A percentile compares a stretch with the other conserved stretches of the same genome.
Conservation (phyloP, 768 basidiomycete species). For the Suillus variegatus region DNA sequence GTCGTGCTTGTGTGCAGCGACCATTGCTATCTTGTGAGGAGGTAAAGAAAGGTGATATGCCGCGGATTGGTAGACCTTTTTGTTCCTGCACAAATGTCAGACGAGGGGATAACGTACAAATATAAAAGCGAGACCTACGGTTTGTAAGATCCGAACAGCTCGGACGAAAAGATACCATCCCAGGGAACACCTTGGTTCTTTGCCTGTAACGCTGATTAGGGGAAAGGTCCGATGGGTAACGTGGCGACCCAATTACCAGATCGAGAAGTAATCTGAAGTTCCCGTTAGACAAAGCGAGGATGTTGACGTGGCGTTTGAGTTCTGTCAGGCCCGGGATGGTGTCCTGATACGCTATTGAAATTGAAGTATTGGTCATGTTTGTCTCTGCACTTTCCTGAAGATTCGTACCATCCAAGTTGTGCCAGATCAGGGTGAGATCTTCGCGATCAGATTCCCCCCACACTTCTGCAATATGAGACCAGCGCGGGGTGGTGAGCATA, state of each 20-base stretch:
- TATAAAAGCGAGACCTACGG: constrained; percentile 45
- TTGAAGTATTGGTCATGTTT: background rate
- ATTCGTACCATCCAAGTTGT: constrained; percentile 50
- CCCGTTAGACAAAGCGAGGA: constrained; percentile 63
- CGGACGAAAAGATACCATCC: constrained; percentile 63
- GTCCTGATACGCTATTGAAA: constrained; percentile 56
- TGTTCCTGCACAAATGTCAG: constrained; percentile 33
- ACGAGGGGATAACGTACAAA: background rate
- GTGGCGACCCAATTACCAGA: constrained; percentile 41
- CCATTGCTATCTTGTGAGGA: constrained; percentile 58
- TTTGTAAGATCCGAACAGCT: constrained; percentile 64
- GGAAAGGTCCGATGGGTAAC: background rate
- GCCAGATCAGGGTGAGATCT: constrained; percentile 57
- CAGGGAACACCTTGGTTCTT: constrained; percentile 62
- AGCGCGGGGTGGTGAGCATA: constrained; percentile 51
- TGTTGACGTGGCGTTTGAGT: constrained; percentile 51
- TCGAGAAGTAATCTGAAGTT: constrained; percentile 61
- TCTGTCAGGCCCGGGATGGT: constrained; percentile 46
- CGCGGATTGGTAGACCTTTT: constrained; percentile 49
- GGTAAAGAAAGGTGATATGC: constrained; percentile 45
- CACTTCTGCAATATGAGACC: constrained; percentile 46
- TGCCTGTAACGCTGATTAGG: constrained; percentile 40
- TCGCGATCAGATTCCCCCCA: constrained; percentile 47
- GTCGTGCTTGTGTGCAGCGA: constrained; percentile 64
- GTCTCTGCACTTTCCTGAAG: background rate